Evolutionary conservation across 2,329 filamentous ascomycete genomes (phyloP).

Genomic region (Clarireedia sp.): DNA sequence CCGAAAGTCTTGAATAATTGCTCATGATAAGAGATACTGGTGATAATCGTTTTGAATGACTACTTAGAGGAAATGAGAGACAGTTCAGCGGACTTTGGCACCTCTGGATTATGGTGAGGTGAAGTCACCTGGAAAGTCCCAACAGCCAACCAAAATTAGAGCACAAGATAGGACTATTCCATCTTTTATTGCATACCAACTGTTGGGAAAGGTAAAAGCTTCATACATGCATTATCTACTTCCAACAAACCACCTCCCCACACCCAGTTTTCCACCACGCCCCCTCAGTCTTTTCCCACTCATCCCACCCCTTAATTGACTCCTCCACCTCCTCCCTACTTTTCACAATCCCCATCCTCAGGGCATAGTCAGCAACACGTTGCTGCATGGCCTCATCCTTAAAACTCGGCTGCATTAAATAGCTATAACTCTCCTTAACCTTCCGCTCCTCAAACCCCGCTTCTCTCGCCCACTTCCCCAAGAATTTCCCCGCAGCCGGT

Average conservation of each 20-base stretch:
- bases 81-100: too few relatives aligned
- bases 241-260: constrained; percentile 7
- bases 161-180: too few relatives aligned
- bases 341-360: not conserved
- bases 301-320: not conserved
- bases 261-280: constrained; percentile 8
- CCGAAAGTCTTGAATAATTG: not conserved
- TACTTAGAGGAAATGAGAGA: too few relatives aligned
- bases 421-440: not conserved
- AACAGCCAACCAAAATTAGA: too few relatives aligned
- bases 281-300: constrained; percentile 4
- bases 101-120: too few relatives aligned
- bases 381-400: not conserved
- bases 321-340: not conserved
- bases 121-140: too few relatives aligned
- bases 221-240: not conserved
- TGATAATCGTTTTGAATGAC: too few relatives aligned
- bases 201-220: too few relatives aligned
- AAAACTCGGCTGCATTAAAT: constrained; percentile 7
- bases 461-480: constrained; percentile 3
- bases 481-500: not conserved
- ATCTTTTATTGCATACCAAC: too few relatives aligned
- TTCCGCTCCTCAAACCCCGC: not conserved
- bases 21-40: not conserved
- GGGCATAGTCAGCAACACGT: not conserved